Evolutionary conservation across 257 asterid genomes (phyloP).

Genomic region (Salvia rosmarinus): DNA sequence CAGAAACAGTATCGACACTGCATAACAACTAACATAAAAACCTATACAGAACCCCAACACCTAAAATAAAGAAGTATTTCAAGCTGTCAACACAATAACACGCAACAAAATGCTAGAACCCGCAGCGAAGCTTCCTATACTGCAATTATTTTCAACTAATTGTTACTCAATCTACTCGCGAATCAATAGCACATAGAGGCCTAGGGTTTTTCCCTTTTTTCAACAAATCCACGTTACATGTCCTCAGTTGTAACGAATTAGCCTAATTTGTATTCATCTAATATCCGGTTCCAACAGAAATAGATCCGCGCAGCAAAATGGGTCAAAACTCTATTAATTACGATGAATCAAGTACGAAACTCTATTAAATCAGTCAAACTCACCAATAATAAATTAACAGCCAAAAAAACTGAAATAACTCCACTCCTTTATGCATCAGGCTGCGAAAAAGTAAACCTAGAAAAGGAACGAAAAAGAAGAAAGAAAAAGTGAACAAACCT

Average conservation of each 20-base stretch:
- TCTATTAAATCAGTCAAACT: background rate
- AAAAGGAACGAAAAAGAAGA: background rate
- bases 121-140: background rate
- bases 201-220: background rate
- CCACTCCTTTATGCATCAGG: background rate
- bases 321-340: background rate
- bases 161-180: background rate
- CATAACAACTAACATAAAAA: slow-evolving; percentile 2
- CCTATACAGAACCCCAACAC: background rate
- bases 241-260: slow-evolving; percentile 7
- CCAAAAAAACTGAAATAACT: background rate
- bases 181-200: background rate
- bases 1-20: background rate
- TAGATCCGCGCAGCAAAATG: slow-evolving; percentile 25
- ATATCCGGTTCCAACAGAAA: background rate
- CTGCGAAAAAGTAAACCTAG: background rate
- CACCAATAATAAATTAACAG: background rate
- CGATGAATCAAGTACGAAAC: slow-evolving; percentile 1
- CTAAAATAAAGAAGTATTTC: background rate
- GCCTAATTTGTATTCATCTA: background rate
- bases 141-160: background rate
- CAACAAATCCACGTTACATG: background rate
- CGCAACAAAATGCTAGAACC: background rate
- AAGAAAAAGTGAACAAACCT: slow-evolving; percentile 45
- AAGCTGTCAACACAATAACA: background rate